phyloP scores from a whole-genome alignment of 345 rosid species.

The Eucalyptus sp. region DNA sequence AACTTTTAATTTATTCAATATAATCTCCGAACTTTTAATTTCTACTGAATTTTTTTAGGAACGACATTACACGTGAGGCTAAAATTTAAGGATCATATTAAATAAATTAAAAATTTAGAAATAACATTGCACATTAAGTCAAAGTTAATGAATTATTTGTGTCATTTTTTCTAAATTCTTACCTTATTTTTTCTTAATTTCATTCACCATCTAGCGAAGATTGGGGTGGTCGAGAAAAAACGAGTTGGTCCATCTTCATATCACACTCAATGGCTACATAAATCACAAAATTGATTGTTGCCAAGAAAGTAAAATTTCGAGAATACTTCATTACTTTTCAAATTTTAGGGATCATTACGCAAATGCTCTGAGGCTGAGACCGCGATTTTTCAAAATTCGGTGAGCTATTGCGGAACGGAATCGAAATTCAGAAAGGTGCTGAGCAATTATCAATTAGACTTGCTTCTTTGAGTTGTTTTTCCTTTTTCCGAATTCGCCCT shows the following conservation, averaged over 20 bases:
- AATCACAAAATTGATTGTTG: background rate
- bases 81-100: rapidly evolving
- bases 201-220: background rate
- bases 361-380: background rate
- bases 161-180: background rate
- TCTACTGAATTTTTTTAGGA: rapidly evolving
- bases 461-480: background rate
- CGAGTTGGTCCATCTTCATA: background rate
- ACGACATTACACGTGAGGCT: background rate
- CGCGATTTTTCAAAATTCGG: background rate
- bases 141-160: rapidly evolving
- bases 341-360: background rate
- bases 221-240: background rate
- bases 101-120: rapidly evolving
- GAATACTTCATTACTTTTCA: background rate
- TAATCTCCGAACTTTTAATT: rapidly evolving
- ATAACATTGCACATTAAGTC: rapidly evolving
- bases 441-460: background rate
- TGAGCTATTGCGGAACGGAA: background rate
- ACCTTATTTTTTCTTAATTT: background rate
- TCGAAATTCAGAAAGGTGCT: background rate
- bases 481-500: background rate
- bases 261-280: background rate
- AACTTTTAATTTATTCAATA: background rate
- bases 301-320: no score